A percentile compares a stretch with the other conserved stretches of the same genome.
These are phyloP conservation scores for Oenanthe javanica DNA, from an alignment of 140 eudicot genomes.

Conservation along the genomic window DNA sequence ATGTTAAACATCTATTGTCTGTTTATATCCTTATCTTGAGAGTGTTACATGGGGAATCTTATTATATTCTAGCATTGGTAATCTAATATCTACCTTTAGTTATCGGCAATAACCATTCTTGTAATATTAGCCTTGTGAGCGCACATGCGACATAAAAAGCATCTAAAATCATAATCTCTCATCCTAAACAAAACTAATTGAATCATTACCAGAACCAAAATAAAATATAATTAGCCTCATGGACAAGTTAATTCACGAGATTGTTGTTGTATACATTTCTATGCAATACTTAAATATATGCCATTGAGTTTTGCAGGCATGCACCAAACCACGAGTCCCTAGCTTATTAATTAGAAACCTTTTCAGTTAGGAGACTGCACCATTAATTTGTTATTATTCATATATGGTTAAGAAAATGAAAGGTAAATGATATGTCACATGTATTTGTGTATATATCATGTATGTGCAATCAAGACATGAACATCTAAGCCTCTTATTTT, in stretches of 20 bases:
- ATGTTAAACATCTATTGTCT: not conserved
- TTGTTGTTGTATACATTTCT: no score
- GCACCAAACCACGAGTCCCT: no score
- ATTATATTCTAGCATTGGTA: not conserved
- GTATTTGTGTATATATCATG: not conserved
- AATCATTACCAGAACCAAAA: no score
- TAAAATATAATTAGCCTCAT: no score
- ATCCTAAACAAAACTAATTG: no score
- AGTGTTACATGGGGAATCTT: not conserved
- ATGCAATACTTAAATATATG: no score
- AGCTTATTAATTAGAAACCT: no score
- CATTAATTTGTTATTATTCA: not conserved
- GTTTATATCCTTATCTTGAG: not conserved
- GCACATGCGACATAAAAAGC: no score
- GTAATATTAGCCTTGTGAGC: not conserved
- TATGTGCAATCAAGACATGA: not conserved
- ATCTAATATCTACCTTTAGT: not conserved
- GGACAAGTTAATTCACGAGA: no score
- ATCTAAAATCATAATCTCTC: no score
- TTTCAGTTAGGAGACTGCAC: no score
- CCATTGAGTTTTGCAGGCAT: no score
- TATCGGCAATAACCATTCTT: not conserved
- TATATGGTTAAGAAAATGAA: not conserved
- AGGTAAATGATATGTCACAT: not conserved
- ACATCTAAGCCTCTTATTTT: not conserved